phyloP scores from a whole-genome alignment of 2,329 filamentous ascomycete species.

The Leptographium lundbergii region DNA sequence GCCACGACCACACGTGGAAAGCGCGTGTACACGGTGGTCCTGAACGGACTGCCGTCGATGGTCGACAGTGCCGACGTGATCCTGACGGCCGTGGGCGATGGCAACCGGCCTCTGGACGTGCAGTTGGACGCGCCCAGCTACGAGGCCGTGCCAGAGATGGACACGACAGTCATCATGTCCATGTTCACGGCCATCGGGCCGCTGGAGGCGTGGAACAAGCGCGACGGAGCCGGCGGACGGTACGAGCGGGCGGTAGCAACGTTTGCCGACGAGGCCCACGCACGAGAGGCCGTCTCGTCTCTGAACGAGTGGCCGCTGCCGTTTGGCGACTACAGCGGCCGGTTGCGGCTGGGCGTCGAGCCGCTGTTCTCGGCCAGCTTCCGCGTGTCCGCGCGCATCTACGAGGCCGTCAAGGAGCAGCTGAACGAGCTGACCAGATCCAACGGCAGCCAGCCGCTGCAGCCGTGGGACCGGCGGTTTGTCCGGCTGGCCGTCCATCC shows the following conservation, averaged over 20 bases:
- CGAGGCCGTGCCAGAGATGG: not conserved
- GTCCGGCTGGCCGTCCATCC: not conserved
- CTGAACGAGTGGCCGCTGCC: conserved; percentile 21
- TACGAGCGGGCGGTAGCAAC: conserved; percentile 21
- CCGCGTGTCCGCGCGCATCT: conserved; percentile 22
- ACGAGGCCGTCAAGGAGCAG: conserved; percentile 14
- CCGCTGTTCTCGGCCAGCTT: conserved; percentile 24
- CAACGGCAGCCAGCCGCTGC: not conserved
- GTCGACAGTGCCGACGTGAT: not conserved
- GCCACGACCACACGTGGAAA: not conserved
- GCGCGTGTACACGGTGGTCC: not conserved
- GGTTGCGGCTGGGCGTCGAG: conserved; percentile 22
- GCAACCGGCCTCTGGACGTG: not conserved
- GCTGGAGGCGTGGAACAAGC: not conserved
- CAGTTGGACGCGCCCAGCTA: not conserved
- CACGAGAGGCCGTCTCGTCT: conserved; percentile 18
- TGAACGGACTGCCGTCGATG: not conserved
- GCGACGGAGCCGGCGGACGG: conserved; percentile 7
- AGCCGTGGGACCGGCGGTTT: conserved; percentile 8
- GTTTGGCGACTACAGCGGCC: conserved; percentile 13
- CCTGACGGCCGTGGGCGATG: not conserved
- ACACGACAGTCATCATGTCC: not conserved
- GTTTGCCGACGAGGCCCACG: conserved; percentile 21
- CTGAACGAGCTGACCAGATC: not conserved
- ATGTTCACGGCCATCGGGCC: not conserved